phyloP scores from a whole-genome alignment of 768 basidiomycete genomes.

The Rubroboletus satanas region DNA sequence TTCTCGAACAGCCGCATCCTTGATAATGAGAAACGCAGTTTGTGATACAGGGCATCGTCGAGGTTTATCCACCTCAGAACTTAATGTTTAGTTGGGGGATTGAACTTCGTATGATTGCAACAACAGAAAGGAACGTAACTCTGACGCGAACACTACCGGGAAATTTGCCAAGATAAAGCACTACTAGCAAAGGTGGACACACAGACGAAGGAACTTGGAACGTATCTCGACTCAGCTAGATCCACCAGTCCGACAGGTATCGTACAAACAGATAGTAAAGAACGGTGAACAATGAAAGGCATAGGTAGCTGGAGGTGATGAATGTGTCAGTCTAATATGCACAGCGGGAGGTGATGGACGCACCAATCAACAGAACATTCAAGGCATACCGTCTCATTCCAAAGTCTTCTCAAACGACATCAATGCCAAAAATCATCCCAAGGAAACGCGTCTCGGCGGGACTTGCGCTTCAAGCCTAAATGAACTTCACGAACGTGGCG shows the following conservation, averaged over 20 bases:
- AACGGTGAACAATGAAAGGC: not conserved
- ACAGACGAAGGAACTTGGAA: not conserved
- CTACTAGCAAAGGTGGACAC: not conserved
- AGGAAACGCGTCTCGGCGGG: not conserved
- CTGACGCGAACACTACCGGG: not conserved
- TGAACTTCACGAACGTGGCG: constrained; percentile 19
- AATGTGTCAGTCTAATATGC: not conserved
- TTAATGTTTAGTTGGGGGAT: not conserved
- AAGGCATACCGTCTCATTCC: not conserved
- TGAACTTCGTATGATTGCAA: not conserved
- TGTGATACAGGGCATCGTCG: not conserved
- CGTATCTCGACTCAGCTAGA: not conserved
- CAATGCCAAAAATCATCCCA: not conserved
- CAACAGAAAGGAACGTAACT: not conserved
- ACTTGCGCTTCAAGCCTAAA: constrained; percentile 9
- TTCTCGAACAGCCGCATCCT: no score
- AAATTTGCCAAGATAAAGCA: not conserved
- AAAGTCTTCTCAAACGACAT: not conserved
- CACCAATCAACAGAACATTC: not conserved
- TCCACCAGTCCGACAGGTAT: not conserved
- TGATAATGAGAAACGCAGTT: not conserved
- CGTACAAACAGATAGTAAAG: not conserved
- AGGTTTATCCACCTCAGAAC: not conserved
- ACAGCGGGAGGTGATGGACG: not conserved
- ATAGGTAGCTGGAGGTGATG: not conserved